Evolutionary conservation across 306 rosid species (phyloP).

Genomic region (Prunus armeniaca): DNA sequence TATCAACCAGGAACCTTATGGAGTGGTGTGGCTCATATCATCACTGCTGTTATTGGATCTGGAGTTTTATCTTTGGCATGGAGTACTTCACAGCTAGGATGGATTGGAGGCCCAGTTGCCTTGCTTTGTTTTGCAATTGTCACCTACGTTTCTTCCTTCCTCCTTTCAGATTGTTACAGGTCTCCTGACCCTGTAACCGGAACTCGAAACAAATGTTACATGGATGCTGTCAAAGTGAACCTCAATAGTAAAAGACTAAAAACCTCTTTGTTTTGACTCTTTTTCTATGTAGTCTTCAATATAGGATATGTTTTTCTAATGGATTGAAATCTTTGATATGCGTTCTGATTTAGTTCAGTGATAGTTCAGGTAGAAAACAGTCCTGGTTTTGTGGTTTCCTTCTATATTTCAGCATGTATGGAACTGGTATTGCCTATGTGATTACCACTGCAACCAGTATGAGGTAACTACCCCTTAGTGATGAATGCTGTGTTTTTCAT

Average conservation of each 20-base stretch:
- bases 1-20: conserved; percentile 41
- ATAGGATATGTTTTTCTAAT: conserved; percentile 17
- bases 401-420: conserved; percentile 61
- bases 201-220: conserved; percentile 50
- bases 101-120: conserved; percentile 59
- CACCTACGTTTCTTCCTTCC: conserved; percentile 51
- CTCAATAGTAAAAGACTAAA: conserved; percentile 44
- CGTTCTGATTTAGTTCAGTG: conserved; percentile 26
- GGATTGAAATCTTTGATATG: conserved; percentile 4
- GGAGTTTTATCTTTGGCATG: conserved; percentile 77
- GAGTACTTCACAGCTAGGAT: conserved; percentile 67
- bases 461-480: conserved; percentile 23
- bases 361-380: conserved; percentile 50
- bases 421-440: conserved; percentile 56
- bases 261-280: not conserved
- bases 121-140: conserved; percentile 50
- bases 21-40: conserved; percentile 65
- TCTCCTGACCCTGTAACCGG: conserved; percentile 47
- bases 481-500: not conserved
- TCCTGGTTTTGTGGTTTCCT: conserved; percentile 52
- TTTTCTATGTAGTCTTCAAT: conserved; percentile 1
- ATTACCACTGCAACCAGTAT: conserved; percentile 63
- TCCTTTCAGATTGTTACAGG: conserved; percentile 65
- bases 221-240: conserved; percentile 50
- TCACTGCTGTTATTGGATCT: conserved; percentile 70